phyloP scores from a whole-genome alignment of 768 basidiomycete species.

The Phylloporus arenicola region DNA sequence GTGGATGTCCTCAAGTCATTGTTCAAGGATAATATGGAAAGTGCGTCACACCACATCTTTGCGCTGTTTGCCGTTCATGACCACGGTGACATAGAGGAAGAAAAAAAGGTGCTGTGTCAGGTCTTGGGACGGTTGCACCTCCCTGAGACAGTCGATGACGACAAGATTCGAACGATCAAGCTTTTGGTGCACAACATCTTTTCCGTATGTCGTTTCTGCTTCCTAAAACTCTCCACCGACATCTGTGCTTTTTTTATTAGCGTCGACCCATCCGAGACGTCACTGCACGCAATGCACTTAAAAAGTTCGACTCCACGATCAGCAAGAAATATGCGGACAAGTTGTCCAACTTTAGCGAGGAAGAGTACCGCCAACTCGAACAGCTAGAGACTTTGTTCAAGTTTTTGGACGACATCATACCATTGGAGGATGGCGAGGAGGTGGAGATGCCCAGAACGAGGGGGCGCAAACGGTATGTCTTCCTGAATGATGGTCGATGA shows the following conservation, averaged over 20 bases:
- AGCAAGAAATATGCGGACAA: constrained; percentile 68
- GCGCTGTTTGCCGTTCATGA: neutral
- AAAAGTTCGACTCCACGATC: constrained; percentile 61
- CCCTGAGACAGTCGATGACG: constrained; percentile 65
- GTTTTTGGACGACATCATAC: constrained; percentile 67
- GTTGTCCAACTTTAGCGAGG: constrained; percentile 66
- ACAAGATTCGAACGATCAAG: constrained; percentile 59
- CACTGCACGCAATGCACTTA: constrained; percentile 61
- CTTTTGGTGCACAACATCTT: constrained; percentile 47
- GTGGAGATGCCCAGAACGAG: constrained; percentile 36
- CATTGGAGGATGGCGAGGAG: constrained; percentile 58
- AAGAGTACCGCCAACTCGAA: constrained; percentile 61
- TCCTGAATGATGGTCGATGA: neutral
- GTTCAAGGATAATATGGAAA: constrained; percentile 45
- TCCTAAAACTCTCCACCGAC: neutral
- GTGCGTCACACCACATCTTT: constrained; percentile 35
- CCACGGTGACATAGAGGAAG: constrained; percentile 39
- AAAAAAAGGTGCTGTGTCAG: constrained; percentile 59
- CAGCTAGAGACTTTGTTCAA: constrained; percentile 59
- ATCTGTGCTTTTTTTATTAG: constrained; percentile 25
- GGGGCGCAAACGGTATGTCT: constrained; percentile 47
- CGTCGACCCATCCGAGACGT: constrained; percentile 56
- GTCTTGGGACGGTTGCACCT: constrained; percentile 58
- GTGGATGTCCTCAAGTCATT: constrained; percentile 44
- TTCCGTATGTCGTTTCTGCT: constrained; percentile 3